Base-by-base conservation (phyloP, 192 early-diverging fungal species). In the Coemansia sp. region DNA sequence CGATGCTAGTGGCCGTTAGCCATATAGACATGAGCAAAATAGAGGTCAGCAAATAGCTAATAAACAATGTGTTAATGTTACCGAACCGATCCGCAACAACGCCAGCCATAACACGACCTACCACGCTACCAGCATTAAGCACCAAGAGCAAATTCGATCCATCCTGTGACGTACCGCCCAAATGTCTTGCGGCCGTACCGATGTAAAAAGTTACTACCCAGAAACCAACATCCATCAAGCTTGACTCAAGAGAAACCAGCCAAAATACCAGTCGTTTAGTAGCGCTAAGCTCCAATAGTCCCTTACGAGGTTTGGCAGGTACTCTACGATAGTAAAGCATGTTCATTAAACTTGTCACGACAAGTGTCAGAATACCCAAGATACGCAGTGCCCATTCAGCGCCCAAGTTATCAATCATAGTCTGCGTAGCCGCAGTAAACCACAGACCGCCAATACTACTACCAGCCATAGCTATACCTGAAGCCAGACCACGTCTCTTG, bases 391-490 rank as follows among this genome's bases (percentile, higher is more conserved):
- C 83, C 89, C 91, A 92, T 21, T 67, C 53, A 14, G 76, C 68
- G 2, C 90, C 94, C 30, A 91, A 14, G 2, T 38, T 50, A 30
- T 86, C 82, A 11, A 96, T 85, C 39, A 90, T 76, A 0, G 72
- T 68, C 64, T 89, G 88, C 0, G 82, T 84, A 5, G 88, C 77
- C 8, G 86, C 86, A 6, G 88, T 75, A 21, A 94, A 76, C 43
- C 75, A 83, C 44, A 94, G 70, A 4, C 92, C 91, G 59, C 94
- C 94, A 17, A 92, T 43, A 43, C 92, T 91, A 32, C 88, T 84
- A 0, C 92, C 94, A 13, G 91, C 80, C 37, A 91, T 84, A n/a
- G 91, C 89, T 38, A 93, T 57, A 11, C 92, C 93, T 11, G 89
- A 79, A 2, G 93, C 94, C 35, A 94, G 52, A 0, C 88, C 89